Conservation (phyloP, 2,329 filamentous ascomycete genomes). For the Phialemoniopsis sp. region DNA sequence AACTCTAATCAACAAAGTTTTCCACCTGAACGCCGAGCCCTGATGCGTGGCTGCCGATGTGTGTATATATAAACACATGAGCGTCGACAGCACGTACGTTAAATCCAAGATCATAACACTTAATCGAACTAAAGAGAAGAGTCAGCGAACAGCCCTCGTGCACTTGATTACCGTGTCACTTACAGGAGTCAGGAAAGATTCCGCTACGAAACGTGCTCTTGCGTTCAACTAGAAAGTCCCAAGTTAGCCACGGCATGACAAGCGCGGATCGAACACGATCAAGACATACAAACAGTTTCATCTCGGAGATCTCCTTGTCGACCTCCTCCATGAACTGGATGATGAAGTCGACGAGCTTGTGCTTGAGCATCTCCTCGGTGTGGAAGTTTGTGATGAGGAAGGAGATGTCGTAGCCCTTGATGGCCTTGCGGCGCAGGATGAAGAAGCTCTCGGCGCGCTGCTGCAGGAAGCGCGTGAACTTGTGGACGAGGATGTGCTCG, state of each 20-base stretch:
- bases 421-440: slow-evolving; percentile 88
- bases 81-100: too few relatives aligned
- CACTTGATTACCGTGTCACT: too few relatives aligned
- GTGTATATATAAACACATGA: too few relatives aligned
- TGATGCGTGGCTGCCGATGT: too few relatives aligned
- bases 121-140: too few relatives aligned
- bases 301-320: slow-evolving; percentile 99
- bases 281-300: slow-evolving; percentile 93
- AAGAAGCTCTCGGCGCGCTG: slow-evolving; percentile 97
- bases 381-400: slow-evolving; percentile 99
- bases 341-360: slow-evolving; percentile 98
- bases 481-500: slow-evolving; percentile 95
- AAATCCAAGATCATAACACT: too few relatives aligned
- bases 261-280: slow-evolving; percentile 1
- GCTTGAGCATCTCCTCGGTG: slow-evolving; percentile 97
- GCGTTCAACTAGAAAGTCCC: slow-evolving; percentile 73
- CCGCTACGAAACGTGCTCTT: slow-evolving; percentile 92
- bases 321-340: slow-evolving; percentile 99
- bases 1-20: too few relatives aligned
- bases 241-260: slow-evolving; percentile 1
- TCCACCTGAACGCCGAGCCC: too few relatives aligned
- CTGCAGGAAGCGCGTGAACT: slow-evolving; percentile 95
- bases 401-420: slow-evolving; percentile 98
- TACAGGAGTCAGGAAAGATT: slow-evolving; percentile 89
- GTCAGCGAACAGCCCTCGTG: too few relatives aligned